A percentile compares a stretch with the other conserved stretches of the same genome.
phyloP scores from a whole-genome alignment of 768 basidiomycete genomes.

The Butyriboletus loyo region DNA sequence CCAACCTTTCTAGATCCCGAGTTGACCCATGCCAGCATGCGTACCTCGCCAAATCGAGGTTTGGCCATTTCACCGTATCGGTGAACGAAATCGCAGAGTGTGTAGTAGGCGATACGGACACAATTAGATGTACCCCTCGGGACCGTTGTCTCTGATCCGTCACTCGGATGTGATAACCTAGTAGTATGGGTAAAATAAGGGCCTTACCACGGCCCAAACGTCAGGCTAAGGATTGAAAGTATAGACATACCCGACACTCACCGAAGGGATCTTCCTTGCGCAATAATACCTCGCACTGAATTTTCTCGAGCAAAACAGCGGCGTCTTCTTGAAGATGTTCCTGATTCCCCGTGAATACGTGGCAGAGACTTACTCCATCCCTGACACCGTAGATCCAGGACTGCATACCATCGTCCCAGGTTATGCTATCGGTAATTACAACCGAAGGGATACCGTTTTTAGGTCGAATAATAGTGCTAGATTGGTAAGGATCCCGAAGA shows the following conservation, averaged over 20 bases:
- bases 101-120: conserved; percentile 19
- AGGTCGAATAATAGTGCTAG: conserved; percentile 16
- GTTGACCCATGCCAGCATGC: conserved; percentile 42
- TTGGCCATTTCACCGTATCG: conserved; percentile 35
- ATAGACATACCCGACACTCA: conserved; percentile 10
- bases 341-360: conserved; percentile 50
- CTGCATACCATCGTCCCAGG: conserved; percentile 34
- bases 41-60: conserved; percentile 35
- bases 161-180: conserved; percentile 6
- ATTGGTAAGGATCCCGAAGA: conserved; percentile 22
- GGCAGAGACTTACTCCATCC: conserved; percentile 31
- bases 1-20: conserved; percentile 38
- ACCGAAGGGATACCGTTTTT: conserved; percentile 13
- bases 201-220: conserved; percentile 11
- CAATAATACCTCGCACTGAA: conserved; percentile 37
- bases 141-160: conserved; percentile 13
- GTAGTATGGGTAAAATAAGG: conserved; percentile 30
- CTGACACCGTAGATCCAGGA: conserved; percentile 24
- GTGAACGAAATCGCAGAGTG: conserved; percentile 30
- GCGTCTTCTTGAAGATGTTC: conserved; percentile 39
- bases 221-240: not conserved
- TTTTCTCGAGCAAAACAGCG: conserved; percentile 33
- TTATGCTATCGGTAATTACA: conserved; percentile 6
- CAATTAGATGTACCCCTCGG: conserved; percentile 27
- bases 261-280: conserved; percentile 18